Evolutionary conservation across 805 yeast species (phyloP), one percentile per base, ranked within the genome.

Genomic region (Helenozyma baotianmanensis): DNA sequence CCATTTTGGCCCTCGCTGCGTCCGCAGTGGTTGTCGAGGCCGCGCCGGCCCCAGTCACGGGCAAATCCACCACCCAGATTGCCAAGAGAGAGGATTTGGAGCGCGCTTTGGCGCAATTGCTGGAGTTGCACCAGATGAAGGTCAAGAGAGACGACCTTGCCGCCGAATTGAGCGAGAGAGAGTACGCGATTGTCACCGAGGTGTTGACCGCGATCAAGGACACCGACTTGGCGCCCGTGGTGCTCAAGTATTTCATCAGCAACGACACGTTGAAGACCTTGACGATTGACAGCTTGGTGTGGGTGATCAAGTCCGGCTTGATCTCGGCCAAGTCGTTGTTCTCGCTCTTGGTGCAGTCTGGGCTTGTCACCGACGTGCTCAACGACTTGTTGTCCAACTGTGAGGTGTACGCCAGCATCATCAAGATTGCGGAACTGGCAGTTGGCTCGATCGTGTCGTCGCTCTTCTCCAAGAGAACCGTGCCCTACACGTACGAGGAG

Each of bases 371-470:
- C 9, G 47, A 51, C 13, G 63, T 62, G 10, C 38, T 62, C 22
- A 52, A 60, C 29, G 62, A 61, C 21, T 51, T 65, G 27, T 60
- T 65, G 34, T 42, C 58, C 27, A 64, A 64, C 44, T 65, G 71
- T 52, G 35, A 46, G 16, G 58, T 64, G 25, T 65, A 64, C 38
- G 67, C 52, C 21, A 44, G 52, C 12, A 48, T 65, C 25, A 53
- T 63, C 43, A 50, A 53, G 35, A 36, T 53, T 33, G 68, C 62
- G 22, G 54, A 52, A 42, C n/a, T n/a, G n/a, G n/a, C n/a, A n/a
- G n/a, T n/a, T n/a, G 35, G 40, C n/a, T 37, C 48, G 9, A 53
- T 64, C 28, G n/a, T 14, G 16, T 15, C 28, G 11, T 23, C 14
- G 15, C 25, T 38, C 6, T 24, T 37, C 25, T 13, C 22, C 12